Conservation (phyloP, 1,284 basidiomycete genomes). For the Sphaerobolus stellatus region DNA sequence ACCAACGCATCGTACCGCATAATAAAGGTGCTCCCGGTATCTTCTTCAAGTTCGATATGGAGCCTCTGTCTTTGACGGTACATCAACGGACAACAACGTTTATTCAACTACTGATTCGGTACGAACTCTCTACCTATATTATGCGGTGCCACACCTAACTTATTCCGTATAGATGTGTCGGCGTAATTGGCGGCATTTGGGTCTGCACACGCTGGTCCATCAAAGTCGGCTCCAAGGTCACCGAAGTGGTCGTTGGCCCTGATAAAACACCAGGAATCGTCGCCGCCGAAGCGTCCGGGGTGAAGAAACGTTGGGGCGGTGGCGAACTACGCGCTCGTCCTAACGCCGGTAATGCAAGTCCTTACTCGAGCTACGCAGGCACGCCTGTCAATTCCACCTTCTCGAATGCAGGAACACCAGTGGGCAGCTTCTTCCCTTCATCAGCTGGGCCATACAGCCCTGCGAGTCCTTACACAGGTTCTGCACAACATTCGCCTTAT, state of each 20-base stretch:
- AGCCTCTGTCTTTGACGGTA: slow-evolving; percentile 84
- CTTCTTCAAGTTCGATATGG: slow-evolving; percentile 96
- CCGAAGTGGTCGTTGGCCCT: slow-evolving; percentile 64
- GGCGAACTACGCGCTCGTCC: slow-evolving; percentile 45
- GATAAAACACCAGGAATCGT: slow-evolving; percentile 58
- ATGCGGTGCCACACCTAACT: background rate
- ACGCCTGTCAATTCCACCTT: slow-evolving; percentile 30
- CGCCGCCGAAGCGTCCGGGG: slow-evolving; percentile 53
- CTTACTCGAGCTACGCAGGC: slow-evolving; percentile 35
- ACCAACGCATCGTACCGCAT: slow-evolving; percentile 76
- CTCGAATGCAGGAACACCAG: slow-evolving; percentile 2
- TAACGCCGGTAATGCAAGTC: slow-evolving; percentile 18
- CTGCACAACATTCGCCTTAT: background rate
- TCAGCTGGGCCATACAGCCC: slow-evolving; percentile 6
- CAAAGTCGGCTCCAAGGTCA: slow-evolving; percentile 61
- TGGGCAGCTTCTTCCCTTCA: slow-evolving; percentile 4
- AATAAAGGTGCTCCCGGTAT: slow-evolving; percentile 85
- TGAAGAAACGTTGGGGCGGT: slow-evolving; percentile 48
- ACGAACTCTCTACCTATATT: slow-evolving; percentile 27
- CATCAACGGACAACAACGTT: slow-evolving; percentile 84
- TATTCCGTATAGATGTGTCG: slow-evolving; percentile 52
- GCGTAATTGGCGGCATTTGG: slow-evolving; percentile 80
- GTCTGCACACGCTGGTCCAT: slow-evolving; percentile 78
- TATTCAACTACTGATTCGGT: slow-evolving; percentile 80
- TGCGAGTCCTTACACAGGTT: background rate